Evolutionary conservation across 2,329 filamentous ascomycete genomes (phyloP).

Genomic region (Cercospora zeae-maydis): DNA sequence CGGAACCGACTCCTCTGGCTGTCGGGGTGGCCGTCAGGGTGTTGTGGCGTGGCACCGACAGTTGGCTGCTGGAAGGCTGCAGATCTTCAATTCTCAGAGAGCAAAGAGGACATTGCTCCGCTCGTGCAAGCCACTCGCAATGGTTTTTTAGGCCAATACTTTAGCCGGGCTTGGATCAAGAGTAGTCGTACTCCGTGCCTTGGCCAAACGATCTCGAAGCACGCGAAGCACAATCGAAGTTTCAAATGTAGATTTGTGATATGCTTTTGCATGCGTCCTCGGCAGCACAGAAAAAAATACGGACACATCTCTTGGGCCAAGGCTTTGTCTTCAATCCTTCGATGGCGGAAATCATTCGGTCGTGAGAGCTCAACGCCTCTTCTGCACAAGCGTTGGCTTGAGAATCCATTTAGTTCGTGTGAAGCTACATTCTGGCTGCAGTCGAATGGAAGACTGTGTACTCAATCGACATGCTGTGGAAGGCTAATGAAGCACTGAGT

Average conservation of each 20-base stretch:
- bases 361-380: background rate
- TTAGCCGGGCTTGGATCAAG: background rate
- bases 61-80: background rate
- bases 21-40: background rate
- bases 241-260: background rate
- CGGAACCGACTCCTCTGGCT: background rate
- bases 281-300: background rate
- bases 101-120: background rate
- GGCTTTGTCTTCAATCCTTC: background rate
- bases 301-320: background rate
- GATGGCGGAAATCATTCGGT: background rate
- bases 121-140: background rate
- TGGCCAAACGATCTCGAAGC: background rate
- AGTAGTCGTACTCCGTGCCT: background rate
- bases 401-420: background rate
- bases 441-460: background rate
- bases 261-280: background rate
- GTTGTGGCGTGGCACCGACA: background rate
- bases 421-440: background rate
- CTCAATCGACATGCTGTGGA: background rate
- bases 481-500: background rate
- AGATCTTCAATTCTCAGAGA: background rate
- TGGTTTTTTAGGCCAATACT: background rate
- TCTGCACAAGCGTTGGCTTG: background rate
- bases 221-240: background rate